Percentiles rank a stretch among this genome's conserved stretches.
These are phyloP conservation scores for Hortaea werneckii DNA, from an alignment of 2,329 filamentous ascomycete genomes.

Conservation along the genomic window DNA sequence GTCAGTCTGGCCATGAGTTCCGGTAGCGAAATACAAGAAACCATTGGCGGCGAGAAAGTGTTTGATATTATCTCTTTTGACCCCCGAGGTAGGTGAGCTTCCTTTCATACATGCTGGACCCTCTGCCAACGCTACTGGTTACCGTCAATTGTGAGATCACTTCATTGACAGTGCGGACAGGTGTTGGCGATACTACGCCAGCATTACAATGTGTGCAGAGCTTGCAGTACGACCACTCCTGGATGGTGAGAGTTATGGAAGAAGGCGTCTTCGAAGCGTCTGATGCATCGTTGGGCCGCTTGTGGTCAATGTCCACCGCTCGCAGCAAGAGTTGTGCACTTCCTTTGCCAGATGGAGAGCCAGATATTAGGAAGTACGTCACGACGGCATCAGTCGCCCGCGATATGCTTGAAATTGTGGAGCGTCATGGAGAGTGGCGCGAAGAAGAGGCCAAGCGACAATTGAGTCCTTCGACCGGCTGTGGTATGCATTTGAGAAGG, in stretches of 20 bases:
- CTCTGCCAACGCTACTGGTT: too few species aligned
- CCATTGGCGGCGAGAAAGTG: slow-evolving; percentile 23
- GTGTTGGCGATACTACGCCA: slow-evolving; percentile 27
- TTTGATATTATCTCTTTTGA: slow-evolving; percentile 38
- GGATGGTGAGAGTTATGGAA: slow-evolving; percentile 26
- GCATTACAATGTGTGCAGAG: slow-evolving; percentile 26
- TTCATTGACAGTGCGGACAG: background rate
- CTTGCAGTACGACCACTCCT: slow-evolving; percentile 23
- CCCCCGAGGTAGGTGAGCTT: slow-evolving; percentile 26
- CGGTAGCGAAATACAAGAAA: slow-evolving; percentile 12
- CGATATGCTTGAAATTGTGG: slow-evolving; percentile 41
- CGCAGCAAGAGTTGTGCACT: slow-evolving; percentile 20
- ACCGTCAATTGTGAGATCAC: too few species aligned
- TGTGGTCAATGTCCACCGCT: slow-evolving; percentile 33
- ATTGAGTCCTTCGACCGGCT: background rate
- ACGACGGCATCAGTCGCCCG: slow-evolving; percentile 38
- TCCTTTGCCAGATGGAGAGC: slow-evolving; percentile 14
- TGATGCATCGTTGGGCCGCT: slow-evolving; percentile 31
- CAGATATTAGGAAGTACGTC: slow-evolving; percentile 34
- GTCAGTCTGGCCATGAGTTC: slow-evolving; percentile 19
- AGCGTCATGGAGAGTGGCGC: slow-evolving; percentile 28
- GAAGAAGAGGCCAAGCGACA: slow-evolving; percentile 17
- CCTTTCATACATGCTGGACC: background rate
- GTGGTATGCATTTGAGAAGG: background rate
- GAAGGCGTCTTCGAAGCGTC: slow-evolving; percentile 27